A percentile compares a stretch with the other conserved stretches of the same genome.
Evolutionary conservation across 2,329 filamentous ascomycete species (phyloP).

Genomic region (Drechslerella stenobrocha): DNA sequence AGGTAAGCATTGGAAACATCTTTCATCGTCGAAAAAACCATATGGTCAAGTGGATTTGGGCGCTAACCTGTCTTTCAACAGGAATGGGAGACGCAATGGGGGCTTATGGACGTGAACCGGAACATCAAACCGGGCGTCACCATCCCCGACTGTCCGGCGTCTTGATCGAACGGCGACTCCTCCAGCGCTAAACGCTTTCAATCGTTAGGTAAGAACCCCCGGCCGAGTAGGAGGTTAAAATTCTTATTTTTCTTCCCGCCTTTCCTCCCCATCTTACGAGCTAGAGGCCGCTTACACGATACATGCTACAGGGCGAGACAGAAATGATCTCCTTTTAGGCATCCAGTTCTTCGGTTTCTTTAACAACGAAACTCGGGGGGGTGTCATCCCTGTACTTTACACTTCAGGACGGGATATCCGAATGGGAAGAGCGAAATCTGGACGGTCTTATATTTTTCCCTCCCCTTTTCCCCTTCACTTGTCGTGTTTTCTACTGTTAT

Average conservation of each 20-base stretch:
- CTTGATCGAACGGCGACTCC: slow-evolving; percentile 50
- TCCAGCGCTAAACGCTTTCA: slow-evolving; percentile 25
- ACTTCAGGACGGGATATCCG: slow-evolving; percentile 31
- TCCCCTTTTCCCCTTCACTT: neutral
- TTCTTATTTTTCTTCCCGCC: slow-evolving; percentile 3
- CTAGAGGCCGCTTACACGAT: slow-evolving; percentile 11
- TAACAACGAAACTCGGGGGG: slow-evolving; percentile 36
- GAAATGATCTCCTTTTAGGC: slow-evolving; percentile 44
- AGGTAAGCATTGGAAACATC: slow-evolving; percentile 23
- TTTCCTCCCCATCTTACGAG: slow-evolving; percentile 19
- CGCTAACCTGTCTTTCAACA: slow-evolving; percentile 56
- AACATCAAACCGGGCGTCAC: slow-evolving; percentile 80
- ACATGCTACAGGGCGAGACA: slow-evolving; percentile 23
- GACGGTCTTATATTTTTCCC: neutral
- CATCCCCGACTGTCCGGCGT: slow-evolving; percentile 73
- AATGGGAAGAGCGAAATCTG: slow-evolving; percentile 15
- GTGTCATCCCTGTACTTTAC: slow-evolving; percentile 16
- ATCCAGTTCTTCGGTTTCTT: slow-evolving; percentile 33
- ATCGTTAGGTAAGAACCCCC: slow-evolving; percentile 16
- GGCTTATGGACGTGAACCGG: slow-evolving; percentile 80
- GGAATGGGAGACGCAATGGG: slow-evolving; percentile 95
- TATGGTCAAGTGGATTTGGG: neutral
- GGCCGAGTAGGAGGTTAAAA: slow-evolving; percentile 30
- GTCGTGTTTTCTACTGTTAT: slow-evolving; percentile 22
- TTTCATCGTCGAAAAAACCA: neutral